Percentiles rank a stretch among this genome's conserved stretches.
These are phyloP conservation scores for Brassica hybrid DNA, from an alignment of 441 rosid genomes.

Conservation along the genomic window DNA sequence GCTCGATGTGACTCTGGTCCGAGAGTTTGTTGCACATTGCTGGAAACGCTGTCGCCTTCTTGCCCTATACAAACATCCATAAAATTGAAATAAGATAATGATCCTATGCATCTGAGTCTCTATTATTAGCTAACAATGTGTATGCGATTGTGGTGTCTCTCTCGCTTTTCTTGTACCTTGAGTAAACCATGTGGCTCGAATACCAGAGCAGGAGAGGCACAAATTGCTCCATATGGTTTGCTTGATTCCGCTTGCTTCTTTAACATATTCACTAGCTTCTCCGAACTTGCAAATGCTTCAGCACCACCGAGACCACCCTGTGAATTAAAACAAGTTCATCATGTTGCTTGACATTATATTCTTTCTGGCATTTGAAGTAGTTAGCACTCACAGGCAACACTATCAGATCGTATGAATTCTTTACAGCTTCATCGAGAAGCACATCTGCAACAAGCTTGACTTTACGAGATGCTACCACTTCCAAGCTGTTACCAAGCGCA, in stretches of 20 bases:
- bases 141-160: background rate
- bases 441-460: slow-evolving; percentile 86
- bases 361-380: background rate
- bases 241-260: slow-evolving; percentile 78
- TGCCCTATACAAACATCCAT: slow-evolving; percentile 57
- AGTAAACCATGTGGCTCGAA: slow-evolving; percentile 91
- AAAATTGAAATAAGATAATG: background rate
- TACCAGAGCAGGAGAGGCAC: slow-evolving; percentile 94
- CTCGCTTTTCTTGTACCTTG: slow-evolving; percentile 52
- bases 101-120: slow-evolving; percentile 6
- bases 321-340: slow-evolving; percentile 11
- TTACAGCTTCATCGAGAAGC: slow-evolving; percentile 82
- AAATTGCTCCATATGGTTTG: slow-evolving; percentile 90
- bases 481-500: slow-evolving; percentile 73
- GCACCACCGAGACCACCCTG: slow-evolving; percentile 99
- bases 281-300: slow-evolving; percentile 81
- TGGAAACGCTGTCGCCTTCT: slow-evolving; percentile 90
- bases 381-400: slow-evolving; percentile 74
- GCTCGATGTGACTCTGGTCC: slow-evolving; percentile 68
- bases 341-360: background rate
- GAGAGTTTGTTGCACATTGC: slow-evolving; percentile 80
- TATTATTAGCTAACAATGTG: slow-evolving; percentile 2
- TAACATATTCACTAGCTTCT: slow-evolving; percentile 72
- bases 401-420: slow-evolving; percentile 75
- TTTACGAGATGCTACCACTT: slow-evolving; percentile 85